Percentiles rank a stretch among this genome's conserved stretches.
phyloP scores from a whole-genome alignment of 2,329 filamentous ascomycete species.

The Aspergillus eucalypticola region DNA sequence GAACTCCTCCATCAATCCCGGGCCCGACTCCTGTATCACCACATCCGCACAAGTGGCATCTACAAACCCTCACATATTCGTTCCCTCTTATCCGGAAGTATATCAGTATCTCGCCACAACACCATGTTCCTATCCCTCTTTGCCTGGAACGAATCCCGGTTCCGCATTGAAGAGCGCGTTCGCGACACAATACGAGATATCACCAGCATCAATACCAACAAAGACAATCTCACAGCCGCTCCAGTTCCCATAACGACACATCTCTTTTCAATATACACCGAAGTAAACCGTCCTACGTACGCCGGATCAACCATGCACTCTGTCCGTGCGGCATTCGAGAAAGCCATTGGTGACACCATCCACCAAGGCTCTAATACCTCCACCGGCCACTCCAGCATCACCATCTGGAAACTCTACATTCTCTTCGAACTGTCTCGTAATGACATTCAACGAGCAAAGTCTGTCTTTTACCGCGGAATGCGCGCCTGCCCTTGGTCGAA shows the following conservation, averaged over 20 bases:
- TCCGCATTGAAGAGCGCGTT: conserved; percentile 74
- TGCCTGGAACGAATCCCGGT: conserved; percentile 70
- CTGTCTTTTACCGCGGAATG: conserved; percentile 58
- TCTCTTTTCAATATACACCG: conserved; percentile 58
- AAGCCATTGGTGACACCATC: conserved; percentile 44
- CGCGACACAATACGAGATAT: conserved; percentile 60
- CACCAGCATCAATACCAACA: conserved; percentile 34
- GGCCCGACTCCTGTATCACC: conserved; percentile 65
- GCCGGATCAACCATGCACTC: conserved; percentile 53
- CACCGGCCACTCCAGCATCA: conserved; percentile 41
- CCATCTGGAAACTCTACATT: conserved; percentile 56
- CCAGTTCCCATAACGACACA: conserved; percentile 49
- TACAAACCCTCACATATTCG: conserved; percentile 70
- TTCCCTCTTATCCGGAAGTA: conserved; percentile 59
- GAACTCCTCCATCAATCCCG: conserved; percentile 71
- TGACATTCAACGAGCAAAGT: conserved; percentile 46
- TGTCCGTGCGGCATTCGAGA: conserved; percentile 57
- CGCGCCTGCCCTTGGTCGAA: conserved; percentile 65
- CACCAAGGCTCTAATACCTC: conserved; percentile 4
- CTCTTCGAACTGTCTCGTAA: conserved; percentile 49
- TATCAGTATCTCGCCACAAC: conserved; percentile 71
- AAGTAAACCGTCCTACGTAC: conserved; percentile 49
- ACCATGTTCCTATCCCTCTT: conserved; percentile 72
- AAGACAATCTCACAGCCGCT: conserved; percentile 29
- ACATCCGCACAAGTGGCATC: conserved; percentile 62